Evolutionary conservation across 176 grass and related monocot species (phyloP), one percentile per base, ranked within the genome.

Genomic region (Paspalum notatum): DNA sequence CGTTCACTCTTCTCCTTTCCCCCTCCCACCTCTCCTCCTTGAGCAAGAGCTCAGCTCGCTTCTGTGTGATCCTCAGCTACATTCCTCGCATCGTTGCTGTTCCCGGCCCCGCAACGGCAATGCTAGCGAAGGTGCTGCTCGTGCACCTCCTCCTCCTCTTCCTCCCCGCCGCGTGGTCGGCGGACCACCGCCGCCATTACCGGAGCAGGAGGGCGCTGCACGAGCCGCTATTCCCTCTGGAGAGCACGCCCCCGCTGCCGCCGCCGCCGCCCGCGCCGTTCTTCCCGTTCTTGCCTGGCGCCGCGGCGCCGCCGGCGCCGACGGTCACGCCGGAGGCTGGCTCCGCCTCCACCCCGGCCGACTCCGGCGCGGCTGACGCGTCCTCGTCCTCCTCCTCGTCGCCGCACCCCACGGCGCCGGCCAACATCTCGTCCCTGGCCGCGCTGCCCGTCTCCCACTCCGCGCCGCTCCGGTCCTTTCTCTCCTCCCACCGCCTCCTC

Each of bases 171-270:
- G 50, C 71, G 47, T 80, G 62, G 32, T 38, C 48, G 12, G 62
- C 63, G 8, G 70, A 58, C 24, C 76, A 67, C 46, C 69, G 66
- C 76, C 73, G 60, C 53, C 41, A 21, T 13, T 22, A 72, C 78
- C 39, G n/a, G 21, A 38, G 66, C 72, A 76, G 89, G 60, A 77
- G 89, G 55, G 58, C 51, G 41, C 85, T 91, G 72, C 89, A 88
- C 77, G 85, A 91, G 60, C 89, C 89, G 51, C 66, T 91, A 20
- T 88, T 84, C 85, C 89, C 89, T 0, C 72, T 88, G 3, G 81
- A 90, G 46, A 83, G 74, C 84, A 22, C 80, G 26, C 88, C 84
- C 0, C 26, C 80, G 20, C 71, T 69, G 26, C 85, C 85, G 45
- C 77, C 81, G 0, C 89, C 85, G 8, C 84, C 81, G 0, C 88